Conservation (phyloP, 2,329 filamentous ascomycete species). For the Colletotrichum cuscutae region DNA sequence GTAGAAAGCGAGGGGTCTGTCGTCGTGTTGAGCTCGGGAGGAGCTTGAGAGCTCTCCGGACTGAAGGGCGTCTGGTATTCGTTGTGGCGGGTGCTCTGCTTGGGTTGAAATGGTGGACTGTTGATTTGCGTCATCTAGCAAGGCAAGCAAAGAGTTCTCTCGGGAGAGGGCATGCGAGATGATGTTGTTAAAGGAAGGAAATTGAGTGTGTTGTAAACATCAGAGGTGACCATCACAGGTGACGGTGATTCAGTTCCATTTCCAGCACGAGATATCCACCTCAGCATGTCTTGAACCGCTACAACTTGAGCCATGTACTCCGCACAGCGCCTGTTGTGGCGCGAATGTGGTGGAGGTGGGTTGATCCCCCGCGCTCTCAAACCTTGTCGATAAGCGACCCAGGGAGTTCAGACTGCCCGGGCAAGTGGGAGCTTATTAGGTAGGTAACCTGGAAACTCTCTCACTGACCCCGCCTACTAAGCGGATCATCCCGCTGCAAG, state of each 20-base stretch:
- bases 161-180: neutral
- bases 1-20: constrained; percentile 1
- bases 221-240: neutral
- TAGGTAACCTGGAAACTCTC: neutral
- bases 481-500: constrained; percentile 19
- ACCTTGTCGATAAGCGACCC: constrained; percentile 11
- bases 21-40: neutral
- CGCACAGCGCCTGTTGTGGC: neutral
- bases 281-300: neutral
- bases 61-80: constrained; percentile 2
- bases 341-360: neutral
- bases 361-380: neutral
- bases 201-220: neutral
- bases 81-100: constrained; percentile 7
- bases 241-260: neutral
- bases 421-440: neutral
- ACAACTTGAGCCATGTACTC: too few species aligned
- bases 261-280: neutral
- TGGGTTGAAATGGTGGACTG: neutral
- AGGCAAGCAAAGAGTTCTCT: neutral
- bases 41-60: constrained; percentile 23
- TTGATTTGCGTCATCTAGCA: neutral
- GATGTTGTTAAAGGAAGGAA: neutral
- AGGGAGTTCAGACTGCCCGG: neutral
- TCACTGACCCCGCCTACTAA: constrained; percentile 1